Percentiles rank a stretch among this genome's conserved stretches.
Evolutionary conservation across 805 yeast genomes (phyloP).

Genomic region (Grigorovia jiainica): DNA sequence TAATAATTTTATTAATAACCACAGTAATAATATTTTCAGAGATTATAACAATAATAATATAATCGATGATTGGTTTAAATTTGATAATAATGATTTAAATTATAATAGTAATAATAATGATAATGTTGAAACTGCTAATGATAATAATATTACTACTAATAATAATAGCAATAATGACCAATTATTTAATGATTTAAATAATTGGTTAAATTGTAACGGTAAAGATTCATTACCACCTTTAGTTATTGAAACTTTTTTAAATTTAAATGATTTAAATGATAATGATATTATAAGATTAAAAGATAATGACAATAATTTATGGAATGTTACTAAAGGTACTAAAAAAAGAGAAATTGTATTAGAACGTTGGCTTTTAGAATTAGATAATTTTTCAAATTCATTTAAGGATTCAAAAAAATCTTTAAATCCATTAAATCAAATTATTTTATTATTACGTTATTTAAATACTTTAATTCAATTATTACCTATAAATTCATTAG

Average conservation of each 20-base stretch:
- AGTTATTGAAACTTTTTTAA: conserved; percentile 75
- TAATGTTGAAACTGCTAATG: too few relatives aligned
- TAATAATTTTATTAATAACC: not conserved
- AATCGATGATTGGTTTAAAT: conserved; percentile 7
- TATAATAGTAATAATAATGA: too few relatives aligned
- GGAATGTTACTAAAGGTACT: conserved; percentile 51
- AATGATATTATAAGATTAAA: conserved; percentile 50
- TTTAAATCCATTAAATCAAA: conserved; percentile 52
- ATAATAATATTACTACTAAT: too few relatives aligned
- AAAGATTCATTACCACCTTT: conserved; percentile 54
- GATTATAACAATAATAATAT: not conserved
- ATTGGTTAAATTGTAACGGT: conserved; percentile 56
- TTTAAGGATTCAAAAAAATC: conserved; percentile 29
- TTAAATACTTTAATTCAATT: conserved; percentile 56
- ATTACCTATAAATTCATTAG: conserved; percentile 62
- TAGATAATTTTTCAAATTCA: conserved; percentile 36
- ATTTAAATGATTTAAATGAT: conserved; percentile 46
- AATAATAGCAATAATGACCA: too few relatives aligned
- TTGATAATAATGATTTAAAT: too few relatives aligned
- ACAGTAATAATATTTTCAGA: not conserved
- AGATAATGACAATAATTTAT: conserved; percentile 44
- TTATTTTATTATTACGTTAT: conserved; percentile 64
- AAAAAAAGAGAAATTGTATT: conserved; percentile 78
- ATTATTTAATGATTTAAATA: conserved; percentile 29
- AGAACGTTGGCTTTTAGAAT: conserved; percentile 88